Conservation (phyloP, 306 rosid genomes). For the Ormosia semicastrata region DNA sequence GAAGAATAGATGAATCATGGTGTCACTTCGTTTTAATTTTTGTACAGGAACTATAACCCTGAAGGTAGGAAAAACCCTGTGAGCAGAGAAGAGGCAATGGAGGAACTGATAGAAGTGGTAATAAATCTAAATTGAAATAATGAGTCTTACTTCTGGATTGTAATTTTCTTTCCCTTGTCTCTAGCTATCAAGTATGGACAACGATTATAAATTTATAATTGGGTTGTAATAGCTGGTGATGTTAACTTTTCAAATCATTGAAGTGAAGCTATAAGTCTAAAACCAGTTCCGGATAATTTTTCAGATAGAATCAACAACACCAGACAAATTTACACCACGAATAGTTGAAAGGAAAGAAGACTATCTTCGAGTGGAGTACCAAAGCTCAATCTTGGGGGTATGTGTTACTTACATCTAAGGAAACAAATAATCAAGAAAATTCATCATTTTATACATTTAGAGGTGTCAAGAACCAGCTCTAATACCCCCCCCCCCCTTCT, state of each 20-base stretch:
- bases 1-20: background rate
- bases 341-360: conserved; percentile 77
- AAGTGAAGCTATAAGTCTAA: background rate
- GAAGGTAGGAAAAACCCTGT: conserved; percentile 71
- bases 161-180: background rate
- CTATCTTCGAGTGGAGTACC: conserved; percentile 74
- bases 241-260: conserved; percentile 14
- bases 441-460: background rate
- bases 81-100: conserved; percentile 81
- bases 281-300: conserved; percentile 2
- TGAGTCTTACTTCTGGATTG: background rate
- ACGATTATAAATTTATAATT: background rate
- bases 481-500: background rate
- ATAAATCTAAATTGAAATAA: conserved; percentile 3
- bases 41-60: conserved; percentile 67
- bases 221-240: background rate
- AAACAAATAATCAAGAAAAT: background rate
- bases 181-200: background rate
- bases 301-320: conserved; percentile 73
- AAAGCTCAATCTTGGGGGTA: conserved; percentile 81
- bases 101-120: conserved; percentile 90
- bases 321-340: conserved; percentile 65
- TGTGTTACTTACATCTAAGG: conserved; percentile 11
- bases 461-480: conserved; percentile 1
- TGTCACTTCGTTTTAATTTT: conserved; percentile 8